phyloP scores from a whole-genome alignment of 805 yeast genomes.

The Candida boidinii region DNA sequence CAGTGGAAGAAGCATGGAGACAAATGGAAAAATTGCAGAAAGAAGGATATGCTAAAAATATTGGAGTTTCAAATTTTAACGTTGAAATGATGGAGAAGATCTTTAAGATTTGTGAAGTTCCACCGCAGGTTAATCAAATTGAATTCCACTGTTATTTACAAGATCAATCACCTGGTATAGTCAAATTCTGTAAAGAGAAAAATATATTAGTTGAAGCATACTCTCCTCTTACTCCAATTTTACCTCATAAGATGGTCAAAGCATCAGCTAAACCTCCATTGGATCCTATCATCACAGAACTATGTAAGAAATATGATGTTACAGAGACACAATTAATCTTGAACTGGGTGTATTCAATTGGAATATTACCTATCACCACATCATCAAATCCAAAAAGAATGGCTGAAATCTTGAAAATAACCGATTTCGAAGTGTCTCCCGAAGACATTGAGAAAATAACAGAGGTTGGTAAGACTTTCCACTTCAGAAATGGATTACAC shows the following conservation, averaged over 20 bases:
- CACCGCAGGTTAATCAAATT: conserved; percentile 61
- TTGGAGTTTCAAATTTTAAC: conserved; percentile 58
- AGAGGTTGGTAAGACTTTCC: conserved; percentile 27
- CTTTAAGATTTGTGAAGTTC: conserved; percentile 31
- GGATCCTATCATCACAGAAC: conserved; percentile 24
- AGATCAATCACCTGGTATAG: conserved; percentile 50
- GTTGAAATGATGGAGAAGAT: conserved; percentile 34
- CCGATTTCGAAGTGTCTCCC: conserved; percentile 41
- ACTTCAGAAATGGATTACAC: conserved; percentile 15
- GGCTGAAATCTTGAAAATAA: conserved; percentile 44
- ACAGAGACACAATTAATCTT: conserved; percentile 58
- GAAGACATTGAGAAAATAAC: conserved; percentile 41
- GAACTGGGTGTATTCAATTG: conserved; percentile 60
- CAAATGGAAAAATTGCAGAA: conserved; percentile 34
- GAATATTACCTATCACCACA: conserved; percentile 72
- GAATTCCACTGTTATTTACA: conserved; percentile 62
- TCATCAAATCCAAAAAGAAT: conserved; percentile 52
- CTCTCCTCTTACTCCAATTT: conserved; percentile 61
- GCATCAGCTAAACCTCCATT: conserved; percentile 28
- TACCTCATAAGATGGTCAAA: conserved; percentile 30
- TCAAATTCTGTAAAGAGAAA: conserved; percentile 40
- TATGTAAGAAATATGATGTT: conserved; percentile 49
- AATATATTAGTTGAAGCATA: conserved; percentile 54
- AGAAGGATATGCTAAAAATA: conserved; percentile 37
- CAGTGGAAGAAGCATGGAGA: conserved; percentile 42